Base-by-base conservation (phyloP, 176 grass and related monocot genomes). In the Aegilops tauschii region DNA sequence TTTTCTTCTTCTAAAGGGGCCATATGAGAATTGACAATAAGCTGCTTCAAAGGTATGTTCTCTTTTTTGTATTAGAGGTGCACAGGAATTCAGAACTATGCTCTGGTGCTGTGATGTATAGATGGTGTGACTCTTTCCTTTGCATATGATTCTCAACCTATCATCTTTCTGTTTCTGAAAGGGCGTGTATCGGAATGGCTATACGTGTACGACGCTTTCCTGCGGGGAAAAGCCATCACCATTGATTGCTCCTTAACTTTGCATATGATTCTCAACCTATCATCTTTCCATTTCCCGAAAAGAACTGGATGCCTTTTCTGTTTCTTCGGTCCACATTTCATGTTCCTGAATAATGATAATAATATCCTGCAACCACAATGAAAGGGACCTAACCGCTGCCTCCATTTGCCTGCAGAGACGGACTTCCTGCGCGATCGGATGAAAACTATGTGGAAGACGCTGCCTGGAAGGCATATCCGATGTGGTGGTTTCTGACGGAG, bases 271-370 rank as follows among this genome's bases (percentile, higher is more conserved):
- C 36, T 71, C 29, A 81, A 1, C 0, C 64, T 82, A 14, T 65
- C 27, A 66, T 37, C 31, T 76, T 80, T 73, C 35, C 68, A 21
- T 85, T 27, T 45, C 36, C 21, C 21, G 3, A 68, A 4, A 88
- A 88, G 65, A 64, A 76, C 75, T 81, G 0, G 77, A 77, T 81
- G 69, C 45, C 9, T 63, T 68, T 87, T 6, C 63, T 39, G 5
- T 62, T 75, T 39, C 32, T 37, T 28, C 1, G 3, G 1, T 66
- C 56, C 21, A 82, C 21, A 49, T 77, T 82, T 49, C 72, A 78
- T 16, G 50, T 82, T 49, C 28, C 36, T 18, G 28, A 36, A 6
- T 47, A 36, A 6, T 47, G 39, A 70, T 11, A 44, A 62, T 44
- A 28, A 29, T 65, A 78, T 73, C 8, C 20, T 70, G 31, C 49